Evolutionary conservation across 2,329 filamentous ascomycete genomes (phyloP).

Genomic region (Microdochium trichocladiopsis): DNA sequence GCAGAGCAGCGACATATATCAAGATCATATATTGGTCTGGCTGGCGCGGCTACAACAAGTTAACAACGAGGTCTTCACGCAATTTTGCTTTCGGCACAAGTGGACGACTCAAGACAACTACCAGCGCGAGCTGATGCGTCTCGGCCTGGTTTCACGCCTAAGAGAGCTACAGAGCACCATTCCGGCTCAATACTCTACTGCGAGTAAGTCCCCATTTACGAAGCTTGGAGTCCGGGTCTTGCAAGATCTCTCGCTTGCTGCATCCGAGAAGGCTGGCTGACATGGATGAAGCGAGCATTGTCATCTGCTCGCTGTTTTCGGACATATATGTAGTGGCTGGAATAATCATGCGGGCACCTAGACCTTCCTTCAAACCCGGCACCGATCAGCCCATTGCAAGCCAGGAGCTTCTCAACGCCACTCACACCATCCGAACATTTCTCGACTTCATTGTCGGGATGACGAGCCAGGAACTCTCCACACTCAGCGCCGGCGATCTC

Average conservation of each 20-base stretch:
- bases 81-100: constrained; percentile 17
- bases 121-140: constrained; percentile 35
- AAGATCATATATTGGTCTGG: constrained; percentile 35
- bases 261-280: no score
- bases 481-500: constrained; percentile 36
- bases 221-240: no score
- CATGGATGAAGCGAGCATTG: constrained; percentile 25
- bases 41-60: constrained; percentile 34
- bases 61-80: constrained; percentile 26
- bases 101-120: constrained; percentile 23
- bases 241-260: no score
- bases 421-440: constrained; percentile 17
- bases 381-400: constrained; percentile 11
- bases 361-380: constrained; percentile 4
- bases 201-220: constrained; percentile 12
- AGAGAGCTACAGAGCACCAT: constrained; percentile 31
- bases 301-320: constrained; percentile 25
- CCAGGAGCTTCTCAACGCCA: constrained; percentile 9
- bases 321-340: constrained; percentile 32
- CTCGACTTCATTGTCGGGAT: constrained; percentile 22
- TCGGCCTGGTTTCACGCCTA: constrained; percentile 39
- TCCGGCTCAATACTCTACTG: constrained; percentile 20
- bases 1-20: constrained; percentile 22
- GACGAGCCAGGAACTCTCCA: constrained; percentile 16
- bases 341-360: constrained; percentile 20